phyloP scores from a whole-genome alignment of 2,329 filamentous ascomycete genomes.

The Geosmithia putterillii region DNA sequence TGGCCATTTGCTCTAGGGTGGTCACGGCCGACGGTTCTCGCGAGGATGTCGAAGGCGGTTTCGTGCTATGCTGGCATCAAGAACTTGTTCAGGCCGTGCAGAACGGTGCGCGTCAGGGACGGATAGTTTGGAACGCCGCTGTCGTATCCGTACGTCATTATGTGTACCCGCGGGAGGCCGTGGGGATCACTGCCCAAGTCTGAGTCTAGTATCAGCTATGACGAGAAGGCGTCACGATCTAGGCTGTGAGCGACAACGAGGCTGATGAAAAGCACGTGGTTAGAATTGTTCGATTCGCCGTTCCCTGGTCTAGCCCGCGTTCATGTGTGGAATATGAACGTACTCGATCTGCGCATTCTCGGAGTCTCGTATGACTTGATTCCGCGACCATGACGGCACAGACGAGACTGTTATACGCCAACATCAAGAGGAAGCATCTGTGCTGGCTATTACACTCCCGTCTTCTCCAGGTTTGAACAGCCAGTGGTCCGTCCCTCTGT shows the following conservation, averaged over 20 bases:
- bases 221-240: conserved; percentile 11
- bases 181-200: conserved; percentile 9
- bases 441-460: no score
- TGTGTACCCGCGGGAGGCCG: conserved; percentile 12
- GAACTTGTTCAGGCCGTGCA: no score
- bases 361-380: conserved; percentile 10
- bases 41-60: conserved; percentile 9
- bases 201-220: conserved; percentile 11
- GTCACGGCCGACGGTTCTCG: conserved; percentile 8
- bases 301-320: background rate
- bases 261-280: conserved; percentile 6
- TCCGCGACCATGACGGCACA: conserved; percentile 6
- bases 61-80: conserved; percentile 10
- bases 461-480: no score
- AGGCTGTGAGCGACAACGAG: conserved; percentile 15
- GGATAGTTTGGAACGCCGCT: conserved; percentile 10
- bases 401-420: no score
- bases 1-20: conserved; percentile 12
- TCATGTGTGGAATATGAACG: background rate
- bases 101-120: conserved; percentile 10
- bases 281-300: background rate
- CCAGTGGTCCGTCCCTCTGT: no score
- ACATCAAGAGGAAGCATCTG: no score
- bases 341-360: conserved; percentile 12
- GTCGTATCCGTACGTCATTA: conserved; percentile 13